Percentiles rank a stretch among this genome's conserved stretches.
These are phyloP conservation scores for Priceomyces melissophilus DNA, from an alignment of 805 yeast genomes.

Conservation along the genomic window DNA sequence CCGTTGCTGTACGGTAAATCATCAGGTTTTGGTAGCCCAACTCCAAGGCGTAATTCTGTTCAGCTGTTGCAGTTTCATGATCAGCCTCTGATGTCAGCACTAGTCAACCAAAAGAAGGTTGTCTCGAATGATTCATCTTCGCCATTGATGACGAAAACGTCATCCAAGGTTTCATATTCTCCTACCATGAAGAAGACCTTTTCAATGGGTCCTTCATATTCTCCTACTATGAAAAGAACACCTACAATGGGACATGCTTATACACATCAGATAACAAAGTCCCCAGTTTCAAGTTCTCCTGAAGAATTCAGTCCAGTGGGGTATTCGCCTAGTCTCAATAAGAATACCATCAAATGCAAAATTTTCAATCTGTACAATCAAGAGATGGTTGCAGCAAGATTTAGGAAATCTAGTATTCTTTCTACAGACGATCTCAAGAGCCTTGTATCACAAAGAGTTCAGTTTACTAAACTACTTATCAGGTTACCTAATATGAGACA, in stretches of 20 bases:
- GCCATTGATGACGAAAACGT: slow-evolving; percentile 4
- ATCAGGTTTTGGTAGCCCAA: neutral
- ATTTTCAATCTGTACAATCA: slow-evolving; percentile 21
- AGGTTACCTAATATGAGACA: slow-evolving; percentile 17
- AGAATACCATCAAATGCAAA: slow-evolving; percentile 23
- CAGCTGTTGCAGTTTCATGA: neutral
- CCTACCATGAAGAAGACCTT: slow-evolving; percentile 1
- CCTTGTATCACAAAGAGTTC: slow-evolving; percentile 20
- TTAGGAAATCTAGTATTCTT: slow-evolving; percentile 19
- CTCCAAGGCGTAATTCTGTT: neutral
- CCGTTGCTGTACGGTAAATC: neutral
- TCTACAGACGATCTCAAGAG: slow-evolving; percentile 23
- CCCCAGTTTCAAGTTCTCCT: slow-evolving; percentile 6
- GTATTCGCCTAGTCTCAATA: neutral
- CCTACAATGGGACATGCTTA: slow-evolving; percentile 1
- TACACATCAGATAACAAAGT: neutral
- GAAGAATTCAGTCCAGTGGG: slow-evolving; percentile 3
- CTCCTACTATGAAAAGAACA: slow-evolving; percentile 2
- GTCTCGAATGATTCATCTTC: neutral
- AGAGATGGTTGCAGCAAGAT: slow-evolving; percentile 24
- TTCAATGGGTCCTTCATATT: neutral
- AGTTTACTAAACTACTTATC: slow-evolving; percentile 24
- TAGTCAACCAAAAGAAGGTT: too few relatives aligned
- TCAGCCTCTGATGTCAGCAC: too few relatives aligned
- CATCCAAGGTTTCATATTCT: slow-evolving; percentile 5